These are phyloP conservation scores for Penstemon barbatus DNA, from an alignment of 257 asterid genomes.

Conservation along the genomic window DNA sequence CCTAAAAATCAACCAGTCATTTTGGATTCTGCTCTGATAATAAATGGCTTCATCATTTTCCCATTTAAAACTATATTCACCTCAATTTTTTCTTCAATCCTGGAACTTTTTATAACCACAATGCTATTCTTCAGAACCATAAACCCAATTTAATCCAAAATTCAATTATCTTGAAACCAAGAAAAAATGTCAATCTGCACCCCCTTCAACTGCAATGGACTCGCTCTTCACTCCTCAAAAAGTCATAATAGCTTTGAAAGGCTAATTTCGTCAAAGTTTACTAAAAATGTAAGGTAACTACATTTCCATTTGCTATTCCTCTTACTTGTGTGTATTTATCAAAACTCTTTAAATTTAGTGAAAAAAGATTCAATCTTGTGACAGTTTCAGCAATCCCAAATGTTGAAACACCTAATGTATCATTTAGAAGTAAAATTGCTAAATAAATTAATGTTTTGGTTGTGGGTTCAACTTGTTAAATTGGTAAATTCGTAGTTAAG, in stretches of 20 bases:
- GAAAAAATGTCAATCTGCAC: constrained; percentile 62
- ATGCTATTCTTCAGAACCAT: constrained; percentile 30
- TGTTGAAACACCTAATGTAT: constrained; percentile 43
- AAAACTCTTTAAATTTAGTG: constrained; percentile 29
- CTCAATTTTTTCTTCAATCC: constrained; percentile 29
- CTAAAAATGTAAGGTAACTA: constrained; percentile 50
- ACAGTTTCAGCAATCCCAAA: constrained; percentile 43
- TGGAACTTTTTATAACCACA: constrained; percentile 20
- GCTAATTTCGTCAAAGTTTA: constrained; percentile 42
- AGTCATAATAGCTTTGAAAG: constrained; percentile 29
- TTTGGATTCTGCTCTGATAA: constrained; percentile 53
- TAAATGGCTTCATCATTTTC: constrained; percentile 29
- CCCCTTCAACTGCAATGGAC: constrained; percentile 49
- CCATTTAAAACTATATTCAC: constrained; percentile 22
- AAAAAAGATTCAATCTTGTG: constrained; percentile 40
- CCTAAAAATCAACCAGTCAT: constrained; percentile 65
- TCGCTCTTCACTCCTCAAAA: constrained; percentile 40
- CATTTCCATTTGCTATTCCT: constrained; percentile 37
- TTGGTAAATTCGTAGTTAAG: constrained; percentile 81
- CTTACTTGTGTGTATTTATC: constrained; percentile 42
- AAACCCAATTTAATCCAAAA: constrained; percentile 23
- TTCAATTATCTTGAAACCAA: constrained; percentile 34
- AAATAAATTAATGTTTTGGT: constrained; percentile 70
- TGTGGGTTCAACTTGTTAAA: constrained; percentile 93
- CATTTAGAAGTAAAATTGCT: constrained; percentile 70